phyloP scores from a whole-genome alignment of 2,329 filamentous ascomycete species.

The Thielaviopsis ethacetica region DNA sequence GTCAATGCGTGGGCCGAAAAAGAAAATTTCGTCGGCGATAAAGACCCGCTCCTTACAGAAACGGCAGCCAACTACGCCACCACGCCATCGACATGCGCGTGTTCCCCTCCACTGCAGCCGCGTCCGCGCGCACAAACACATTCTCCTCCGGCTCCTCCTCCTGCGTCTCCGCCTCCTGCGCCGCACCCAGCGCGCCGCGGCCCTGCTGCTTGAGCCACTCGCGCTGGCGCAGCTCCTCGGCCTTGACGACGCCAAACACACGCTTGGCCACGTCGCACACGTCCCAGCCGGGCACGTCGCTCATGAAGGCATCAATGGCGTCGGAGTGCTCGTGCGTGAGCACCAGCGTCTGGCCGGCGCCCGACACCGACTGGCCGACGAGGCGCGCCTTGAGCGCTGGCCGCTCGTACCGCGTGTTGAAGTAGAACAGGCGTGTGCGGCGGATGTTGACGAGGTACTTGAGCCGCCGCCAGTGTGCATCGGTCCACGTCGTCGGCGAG shows the following conservation, averaged over 20 bases:
- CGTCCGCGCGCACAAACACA: neutral
- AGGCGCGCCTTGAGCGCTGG: constrained; percentile 18
- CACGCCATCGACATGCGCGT: neutral
- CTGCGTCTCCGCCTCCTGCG: neutral
- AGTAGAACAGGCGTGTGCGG: constrained; percentile 23
- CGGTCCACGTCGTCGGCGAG: constrained; percentile 30
- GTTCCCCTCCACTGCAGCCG: neutral
- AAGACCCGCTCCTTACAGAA: too few relatives aligned
- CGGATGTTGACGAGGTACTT: constrained; percentile 35
- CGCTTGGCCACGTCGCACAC: constrained; percentile 32
- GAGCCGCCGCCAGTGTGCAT: constrained; percentile 36
- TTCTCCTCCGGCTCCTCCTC: neutral
- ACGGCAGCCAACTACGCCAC: neutral
- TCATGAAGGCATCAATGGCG: constrained; percentile 36
- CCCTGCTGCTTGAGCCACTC: constrained; percentile 8
- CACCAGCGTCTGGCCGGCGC: constrained; percentile 28
- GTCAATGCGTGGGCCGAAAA: too few relatives aligned
- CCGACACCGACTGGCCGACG: constrained; percentile 31
- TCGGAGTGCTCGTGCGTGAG: constrained; percentile 42
- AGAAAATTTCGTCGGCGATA: too few relatives aligned
- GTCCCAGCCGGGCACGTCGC: constrained; percentile 31
- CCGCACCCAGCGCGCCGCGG: neutral
- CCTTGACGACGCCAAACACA: constrained; percentile 24
- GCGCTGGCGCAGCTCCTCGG: constrained; percentile 8
- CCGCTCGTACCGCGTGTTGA: constrained; percentile 14